Conservation (phyloP, 225 moss, liverwort and hornwort genomes). For the Marchantia polymorpha region DNA sequence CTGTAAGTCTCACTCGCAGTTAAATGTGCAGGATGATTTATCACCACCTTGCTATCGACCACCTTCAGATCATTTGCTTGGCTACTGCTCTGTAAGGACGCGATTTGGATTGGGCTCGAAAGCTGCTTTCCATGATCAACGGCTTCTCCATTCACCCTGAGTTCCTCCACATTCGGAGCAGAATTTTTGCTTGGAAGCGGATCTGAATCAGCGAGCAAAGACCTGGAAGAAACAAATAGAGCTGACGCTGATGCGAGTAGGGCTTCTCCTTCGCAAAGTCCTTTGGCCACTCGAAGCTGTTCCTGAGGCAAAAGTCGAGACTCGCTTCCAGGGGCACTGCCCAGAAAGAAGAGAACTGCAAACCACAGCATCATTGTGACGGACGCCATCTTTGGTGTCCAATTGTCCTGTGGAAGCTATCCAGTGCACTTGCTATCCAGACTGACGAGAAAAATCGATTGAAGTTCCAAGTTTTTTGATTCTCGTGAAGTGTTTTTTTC, state of each 20-base stretch:
- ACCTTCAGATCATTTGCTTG: neutral
- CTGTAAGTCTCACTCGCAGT: neutral
- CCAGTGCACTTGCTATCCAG: neutral
- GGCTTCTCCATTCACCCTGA: neutral
- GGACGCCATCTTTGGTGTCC: neutral
- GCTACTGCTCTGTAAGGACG: neutral
- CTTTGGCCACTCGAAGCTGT: conserved; percentile 6
- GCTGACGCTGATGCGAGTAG: neutral
- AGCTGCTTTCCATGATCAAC: neutral
- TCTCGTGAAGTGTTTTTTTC: neutral
- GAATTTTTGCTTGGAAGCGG: neutral
- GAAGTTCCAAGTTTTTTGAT: neutral
- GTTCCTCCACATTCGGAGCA: neutral
- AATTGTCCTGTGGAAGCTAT: neutral
- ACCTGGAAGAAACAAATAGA: neutral
- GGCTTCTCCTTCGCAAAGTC: conserved; percentile 3
- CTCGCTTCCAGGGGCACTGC: conserved; percentile 14
- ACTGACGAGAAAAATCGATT: neutral
- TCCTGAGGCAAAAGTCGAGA: conserved; percentile 20
- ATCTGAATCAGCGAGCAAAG: neutral
- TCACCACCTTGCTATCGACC: neutral
- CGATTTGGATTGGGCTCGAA: neutral
- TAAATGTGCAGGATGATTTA: neutral
- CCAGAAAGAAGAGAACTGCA: conserved; percentile 3
- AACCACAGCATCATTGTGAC: conserved; percentile 22